These are phyloP conservation scores for Septoria petroselini DNA, from an alignment of 2,329 filamentous ascomycete genomes.

Conservation along the genomic window DNA sequence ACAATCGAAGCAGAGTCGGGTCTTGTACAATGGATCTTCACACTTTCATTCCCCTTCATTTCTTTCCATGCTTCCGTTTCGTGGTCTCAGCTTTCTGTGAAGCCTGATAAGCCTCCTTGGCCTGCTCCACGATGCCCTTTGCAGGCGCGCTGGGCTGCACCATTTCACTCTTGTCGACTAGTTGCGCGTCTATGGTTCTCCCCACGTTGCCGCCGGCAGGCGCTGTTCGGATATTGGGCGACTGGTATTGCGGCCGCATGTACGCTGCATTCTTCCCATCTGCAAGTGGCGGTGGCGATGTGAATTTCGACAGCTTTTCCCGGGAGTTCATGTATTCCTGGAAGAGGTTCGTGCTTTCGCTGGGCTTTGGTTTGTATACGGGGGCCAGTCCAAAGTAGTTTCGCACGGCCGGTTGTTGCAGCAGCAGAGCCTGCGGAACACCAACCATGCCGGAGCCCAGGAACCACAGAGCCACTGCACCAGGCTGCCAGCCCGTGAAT, in stretches of 20 bases:
- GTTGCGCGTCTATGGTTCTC: conserved; percentile 21
- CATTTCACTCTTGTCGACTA: conserved; percentile 24
- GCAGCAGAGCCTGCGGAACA: conserved; percentile 39
- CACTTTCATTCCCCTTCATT: no score
- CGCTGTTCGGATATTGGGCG: conserved; percentile 18
- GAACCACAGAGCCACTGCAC: conserved; percentile 63
- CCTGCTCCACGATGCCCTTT: conserved; percentile 17
- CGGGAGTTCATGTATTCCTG: conserved; percentile 5
- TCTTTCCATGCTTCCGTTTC: conserved; percentile 2
- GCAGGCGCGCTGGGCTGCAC: conserved; percentile 17
- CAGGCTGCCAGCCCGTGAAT: conserved; percentile 56
- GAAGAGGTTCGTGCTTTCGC: conserved; percentile 2
- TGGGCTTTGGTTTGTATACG: conserved; percentile 30
- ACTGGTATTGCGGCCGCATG: conserved; percentile 25
- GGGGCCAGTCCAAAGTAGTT: conserved; percentile 41
- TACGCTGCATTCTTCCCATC: conserved; percentile 22
- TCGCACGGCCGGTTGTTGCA: conserved; percentile 41
- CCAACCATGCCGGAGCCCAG: conserved; percentile 44
- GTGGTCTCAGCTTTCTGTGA: conserved; percentile 25
- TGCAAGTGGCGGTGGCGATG: neutral
- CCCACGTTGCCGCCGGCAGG: neutral
- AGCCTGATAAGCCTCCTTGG: no score
- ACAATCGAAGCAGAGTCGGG: no score
- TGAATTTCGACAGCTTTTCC: no score
- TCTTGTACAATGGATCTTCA: no score